A percentile compares a stretch with the other conserved stretches of the same genome.
These are phyloP conservation scores for Mortierella sp. DNA, from an alignment of 371 early-diverging fungal species.

Conservation along the genomic window DNA sequence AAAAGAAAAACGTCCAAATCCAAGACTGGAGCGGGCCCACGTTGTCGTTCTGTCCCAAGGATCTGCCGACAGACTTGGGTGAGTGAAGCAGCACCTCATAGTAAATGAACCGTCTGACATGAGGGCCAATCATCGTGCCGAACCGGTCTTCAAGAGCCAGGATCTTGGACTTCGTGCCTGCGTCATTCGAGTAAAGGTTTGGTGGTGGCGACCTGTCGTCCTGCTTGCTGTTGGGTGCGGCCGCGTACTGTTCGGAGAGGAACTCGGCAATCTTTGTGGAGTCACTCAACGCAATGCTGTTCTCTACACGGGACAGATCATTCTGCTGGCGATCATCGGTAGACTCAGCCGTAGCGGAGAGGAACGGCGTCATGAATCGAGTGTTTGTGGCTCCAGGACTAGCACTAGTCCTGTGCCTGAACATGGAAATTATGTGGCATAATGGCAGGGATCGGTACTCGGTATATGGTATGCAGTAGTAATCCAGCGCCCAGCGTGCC, in stretches of 20 bases:
- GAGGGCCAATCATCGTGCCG: constrained; percentile 32
- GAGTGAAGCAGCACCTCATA: constrained; percentile 27
- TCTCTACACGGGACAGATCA: not conserved
- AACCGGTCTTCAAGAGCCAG: constrained; percentile 40
- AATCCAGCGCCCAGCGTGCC: constrained; percentile 51
- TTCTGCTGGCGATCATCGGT: not conserved
- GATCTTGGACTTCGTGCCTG: constrained; percentile 38
- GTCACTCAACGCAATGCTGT: constrained; percentile 21
- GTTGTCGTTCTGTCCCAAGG: constrained; percentile 32
- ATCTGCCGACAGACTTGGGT: constrained; percentile 25
- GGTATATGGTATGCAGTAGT: constrained; percentile 42
- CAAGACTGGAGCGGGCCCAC: constrained; percentile 31
- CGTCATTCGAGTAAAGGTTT: constrained; percentile 36
- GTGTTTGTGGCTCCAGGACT: constrained; percentile 2
- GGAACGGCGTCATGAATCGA: constrained; percentile 26
- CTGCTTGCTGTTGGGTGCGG: constrained; percentile 8
- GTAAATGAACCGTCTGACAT: constrained; percentile 32
- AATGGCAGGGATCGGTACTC: constrained; percentile 39
- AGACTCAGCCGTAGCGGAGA: constrained; percentile 6
- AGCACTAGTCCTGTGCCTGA: constrained; percentile 18
- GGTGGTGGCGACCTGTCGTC: not conserved
- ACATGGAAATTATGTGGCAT: constrained; percentile 41
- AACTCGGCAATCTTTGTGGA: constrained; percentile 37
- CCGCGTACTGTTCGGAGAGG: constrained; percentile 28
- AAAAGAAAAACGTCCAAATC: constrained; percentile 33